Percentiles rank a stretch among this genome's conserved stretches.
Conservation (phyloP, 306 rosid species). For the Neltuma alba region DNA sequence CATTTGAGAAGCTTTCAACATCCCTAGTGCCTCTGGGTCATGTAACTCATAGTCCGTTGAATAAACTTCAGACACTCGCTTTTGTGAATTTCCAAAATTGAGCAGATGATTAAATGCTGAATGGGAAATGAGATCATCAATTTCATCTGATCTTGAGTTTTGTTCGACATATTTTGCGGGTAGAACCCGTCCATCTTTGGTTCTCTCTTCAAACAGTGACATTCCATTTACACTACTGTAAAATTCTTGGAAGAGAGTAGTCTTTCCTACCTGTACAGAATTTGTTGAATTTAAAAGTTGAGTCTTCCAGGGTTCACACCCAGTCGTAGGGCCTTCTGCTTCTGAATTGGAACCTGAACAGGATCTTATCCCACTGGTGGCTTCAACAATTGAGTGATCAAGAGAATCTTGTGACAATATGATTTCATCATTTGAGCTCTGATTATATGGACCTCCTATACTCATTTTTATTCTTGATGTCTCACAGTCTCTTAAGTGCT, state of each 20-base stretch:
- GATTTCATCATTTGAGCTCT: slow-evolving; percentile 63
- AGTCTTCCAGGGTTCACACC: slow-evolving; percentile 41
- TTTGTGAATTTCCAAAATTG: slow-evolving; percentile 45
- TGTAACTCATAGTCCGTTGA: not conserved
- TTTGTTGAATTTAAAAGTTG: slow-evolving; percentile 42
- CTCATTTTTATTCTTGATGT: slow-evolving; percentile 37
- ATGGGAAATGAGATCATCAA: slow-evolving; percentile 38
- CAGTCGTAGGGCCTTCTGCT: slow-evolving; percentile 57
- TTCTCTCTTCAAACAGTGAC: slow-evolving; percentile 44
- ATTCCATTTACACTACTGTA: slow-evolving; percentile 51
- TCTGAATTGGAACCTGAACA: slow-evolving; percentile 66
- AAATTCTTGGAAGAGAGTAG: slow-evolving; percentile 55
- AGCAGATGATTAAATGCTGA: slow-evolving; percentile 44
- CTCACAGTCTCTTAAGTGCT: slow-evolving; percentile 43
- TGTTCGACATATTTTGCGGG: slow-evolving; percentile 36
- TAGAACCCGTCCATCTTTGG: slow-evolving; percentile 44
- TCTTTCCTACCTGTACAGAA: slow-evolving; percentile 43
- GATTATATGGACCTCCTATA: slow-evolving; percentile 42
- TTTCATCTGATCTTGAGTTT: slow-evolving; percentile 41
- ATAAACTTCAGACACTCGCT: slow-evolving; percentile 45
- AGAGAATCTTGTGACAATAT: slow-evolving; percentile 80
- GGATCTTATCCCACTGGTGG: slow-evolving; percentile 50
- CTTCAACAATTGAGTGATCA: slow-evolving; percentile 74
- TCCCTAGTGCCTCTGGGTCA: not conserved
- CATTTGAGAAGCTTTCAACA: not conserved